A percentile compares a stretch with the other conserved stretches of the same genome.
These are phyloP conservation scores for Suillus hirtellus DNA, from an alignment of 768 basidiomycete genomes.

Conservation along the genomic window DNA sequence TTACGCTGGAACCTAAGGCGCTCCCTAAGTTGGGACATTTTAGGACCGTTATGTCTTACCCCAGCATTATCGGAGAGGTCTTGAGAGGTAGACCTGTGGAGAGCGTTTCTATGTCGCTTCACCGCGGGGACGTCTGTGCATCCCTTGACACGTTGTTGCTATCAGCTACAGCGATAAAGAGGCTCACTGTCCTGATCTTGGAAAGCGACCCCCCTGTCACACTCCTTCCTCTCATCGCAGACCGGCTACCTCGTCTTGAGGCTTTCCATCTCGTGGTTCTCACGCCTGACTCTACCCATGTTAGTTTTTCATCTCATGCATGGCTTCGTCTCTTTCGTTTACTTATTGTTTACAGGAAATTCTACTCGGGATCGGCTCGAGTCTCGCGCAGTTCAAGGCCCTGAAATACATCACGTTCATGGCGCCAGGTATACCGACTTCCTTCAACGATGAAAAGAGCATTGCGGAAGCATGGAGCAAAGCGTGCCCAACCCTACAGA, in stretches of 20 bases:
- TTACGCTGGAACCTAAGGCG: constrained; percentile 38
- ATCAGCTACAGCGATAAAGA: constrained; percentile 40
- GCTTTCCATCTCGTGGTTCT: constrained; percentile 63
- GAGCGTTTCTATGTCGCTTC: constrained; percentile 53
- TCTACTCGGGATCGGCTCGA: constrained; percentile 40
- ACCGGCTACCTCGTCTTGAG: constrained; percentile 50
- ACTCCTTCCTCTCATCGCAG: constrained; percentile 49
- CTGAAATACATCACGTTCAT: constrained; percentile 60
- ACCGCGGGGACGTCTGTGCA: constrained; percentile 37
- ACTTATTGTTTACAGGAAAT: constrained; percentile 34
- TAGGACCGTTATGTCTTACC: constrained; percentile 55
- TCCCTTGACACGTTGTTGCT: constrained; percentile 46
- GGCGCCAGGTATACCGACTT: constrained; percentile 35
- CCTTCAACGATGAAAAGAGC: constrained; percentile 43
- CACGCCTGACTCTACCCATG: constrained; percentile 47
- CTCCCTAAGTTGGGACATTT: constrained; percentile 51
- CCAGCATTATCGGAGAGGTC: constrained; percentile 45
- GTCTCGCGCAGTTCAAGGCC: constrained; percentile 44
- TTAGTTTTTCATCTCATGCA: constrained; percentile 28
- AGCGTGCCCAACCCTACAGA: constrained; percentile 59
- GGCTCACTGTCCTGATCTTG: constrained; percentile 61
- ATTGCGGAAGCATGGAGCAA: constrained; percentile 58
- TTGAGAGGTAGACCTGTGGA: constrained; percentile 50
- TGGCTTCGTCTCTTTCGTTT: too few species aligned
- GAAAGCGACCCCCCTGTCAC: constrained; percentile 45